Evolutionary conservation across 106 monocot genomes (phyloP).

Genomic region (Narthecium ossifragum): DNA sequence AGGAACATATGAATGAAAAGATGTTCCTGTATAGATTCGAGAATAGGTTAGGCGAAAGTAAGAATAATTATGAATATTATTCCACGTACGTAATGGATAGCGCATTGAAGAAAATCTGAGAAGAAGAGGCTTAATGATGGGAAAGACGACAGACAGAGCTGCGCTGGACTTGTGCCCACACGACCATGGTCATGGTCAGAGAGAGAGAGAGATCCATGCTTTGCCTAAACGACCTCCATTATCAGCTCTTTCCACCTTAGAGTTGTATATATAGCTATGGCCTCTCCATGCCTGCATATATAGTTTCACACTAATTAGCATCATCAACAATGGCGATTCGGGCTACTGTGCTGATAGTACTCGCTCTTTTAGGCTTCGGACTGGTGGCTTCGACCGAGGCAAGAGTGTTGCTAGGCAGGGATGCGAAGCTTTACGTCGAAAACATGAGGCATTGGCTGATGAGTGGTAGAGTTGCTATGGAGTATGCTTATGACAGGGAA

Average conservation of each 20-base stretch:
- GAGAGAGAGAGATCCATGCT: background rate
- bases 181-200: too few species aligned
- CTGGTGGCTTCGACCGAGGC: background rate
- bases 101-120: too few species aligned
- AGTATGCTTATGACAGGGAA: background rate
- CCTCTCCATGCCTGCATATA: background rate
- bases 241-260: too few species aligned
- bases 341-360: background rate
- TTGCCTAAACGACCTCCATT: background rate
- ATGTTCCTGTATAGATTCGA: too few species aligned
- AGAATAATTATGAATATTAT: too few species aligned
- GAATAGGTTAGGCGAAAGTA: too few species aligned
- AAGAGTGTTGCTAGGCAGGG: background rate
- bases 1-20: too few species aligned
- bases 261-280: too few species aligned
- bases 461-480: background rate
- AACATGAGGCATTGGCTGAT: background rate
- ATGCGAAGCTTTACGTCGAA: background rate
- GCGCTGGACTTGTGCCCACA: background rate
- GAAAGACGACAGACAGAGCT: background rate
- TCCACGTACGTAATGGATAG: too few species aligned
- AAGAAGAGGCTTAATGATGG: too few species aligned
- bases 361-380: background rate
- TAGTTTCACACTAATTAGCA: background rate
- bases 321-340: too few species aligned